Percentiles rank a stretch among this genome's conserved stretches.
Evolutionary conservation across 352 stramenopile genomes (phyloP).

Genomic region (Peronospora belbahrii): DNA sequence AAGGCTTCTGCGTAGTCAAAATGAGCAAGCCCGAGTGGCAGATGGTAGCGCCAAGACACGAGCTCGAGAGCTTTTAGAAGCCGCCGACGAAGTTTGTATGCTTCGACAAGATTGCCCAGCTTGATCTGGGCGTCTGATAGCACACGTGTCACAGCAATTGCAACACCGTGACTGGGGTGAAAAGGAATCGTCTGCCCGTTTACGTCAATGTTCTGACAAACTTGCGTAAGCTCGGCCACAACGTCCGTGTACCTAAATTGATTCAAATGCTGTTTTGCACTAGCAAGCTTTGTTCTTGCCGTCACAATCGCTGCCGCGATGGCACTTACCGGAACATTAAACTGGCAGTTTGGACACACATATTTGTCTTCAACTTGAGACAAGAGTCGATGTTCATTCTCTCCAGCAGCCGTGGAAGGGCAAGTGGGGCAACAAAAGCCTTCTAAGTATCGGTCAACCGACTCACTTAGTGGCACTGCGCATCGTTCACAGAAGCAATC

Average conservation of each 20-base stretch:
- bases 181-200: conserved; percentile 20
- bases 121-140: conserved; percentile 38
- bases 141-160: conserved; percentile 22
- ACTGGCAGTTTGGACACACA: conserved; percentile 20
- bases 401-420: conserved; percentile 4
- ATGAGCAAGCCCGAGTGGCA: conserved; percentile 32
- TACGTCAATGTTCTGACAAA: conserved; percentile 22
- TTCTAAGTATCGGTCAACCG: conserved; percentile 32
- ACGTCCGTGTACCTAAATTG: conserved; percentile 29
- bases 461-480: conserved; percentile 20
- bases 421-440: conserved; percentile 30
- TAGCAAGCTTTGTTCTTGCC: conserved; percentile 13
- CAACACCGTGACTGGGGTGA: conserved; percentile 25
- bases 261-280: conserved; percentile 23
- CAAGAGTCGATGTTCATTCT: conserved; percentile 19
- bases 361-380: conserved; percentile 17
- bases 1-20: conserved; percentile 33
- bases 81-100: conserved; percentile 23
- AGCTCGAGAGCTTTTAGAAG: conserved; percentile 23
- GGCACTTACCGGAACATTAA: conserved; percentile 8
- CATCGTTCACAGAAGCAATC: conserved; percentile 39
- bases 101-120: conserved; percentile 24
- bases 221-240: conserved; percentile 11
- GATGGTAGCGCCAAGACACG: conserved; percentile 23
- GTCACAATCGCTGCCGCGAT: conserved; percentile 7